phyloP scores from a whole-genome alignment of 2,329 filamentous ascomycete species.

The Chrysoporthe austroafricana region DNA sequence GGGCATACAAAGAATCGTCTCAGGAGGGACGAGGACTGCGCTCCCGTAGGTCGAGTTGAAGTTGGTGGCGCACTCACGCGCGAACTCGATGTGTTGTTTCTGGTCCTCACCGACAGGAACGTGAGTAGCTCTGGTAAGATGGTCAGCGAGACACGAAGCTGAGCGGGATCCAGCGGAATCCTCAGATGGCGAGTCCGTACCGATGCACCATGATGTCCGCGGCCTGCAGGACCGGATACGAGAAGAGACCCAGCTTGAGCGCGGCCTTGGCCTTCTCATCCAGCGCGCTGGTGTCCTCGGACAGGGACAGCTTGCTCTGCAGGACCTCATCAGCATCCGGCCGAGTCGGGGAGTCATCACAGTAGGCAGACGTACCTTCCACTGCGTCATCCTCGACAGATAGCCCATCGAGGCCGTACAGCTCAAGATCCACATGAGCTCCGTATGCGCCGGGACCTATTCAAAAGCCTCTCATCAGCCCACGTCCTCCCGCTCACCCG shows the following conservation, averaged over 20 bases:
- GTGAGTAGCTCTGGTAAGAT: slow-evolving; percentile 71
- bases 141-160: slow-evolving; percentile 14
- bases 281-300: slow-evolving; percentile 60
- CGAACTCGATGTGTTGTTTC: slow-evolving; percentile 90
- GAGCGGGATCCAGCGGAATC: background rate
- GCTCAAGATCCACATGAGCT: slow-evolving; percentile 96
- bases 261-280: slow-evolving; percentile 60
- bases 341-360: background rate
- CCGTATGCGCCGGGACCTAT: slow-evolving; percentile 76
- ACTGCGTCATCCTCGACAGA: slow-evolving; percentile 98
- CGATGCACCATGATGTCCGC: slow-evolving; percentile 90
- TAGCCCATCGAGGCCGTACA: slow-evolving; percentile 92
- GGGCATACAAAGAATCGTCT: slow-evolving; percentile 70
- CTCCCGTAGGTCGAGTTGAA: slow-evolving; percentile 78
- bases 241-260: slow-evolving; percentile 88
- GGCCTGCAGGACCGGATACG: slow-evolving; percentile 93
- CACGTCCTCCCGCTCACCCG: background rate
- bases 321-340: background rate
- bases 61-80: slow-evolving; percentile 80
- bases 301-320: slow-evolving; percentile 74
- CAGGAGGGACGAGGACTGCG: slow-evolving; percentile 65
- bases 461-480: background rate
- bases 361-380: slow-evolving; percentile 70
- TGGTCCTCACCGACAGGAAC: slow-evolving; percentile 98
- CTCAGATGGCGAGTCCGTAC: slow-evolving; percentile 42